Base-by-base conservation (phyloP, 768 basidiomycete genomes). In the Leccinellum luteum region DNA sequence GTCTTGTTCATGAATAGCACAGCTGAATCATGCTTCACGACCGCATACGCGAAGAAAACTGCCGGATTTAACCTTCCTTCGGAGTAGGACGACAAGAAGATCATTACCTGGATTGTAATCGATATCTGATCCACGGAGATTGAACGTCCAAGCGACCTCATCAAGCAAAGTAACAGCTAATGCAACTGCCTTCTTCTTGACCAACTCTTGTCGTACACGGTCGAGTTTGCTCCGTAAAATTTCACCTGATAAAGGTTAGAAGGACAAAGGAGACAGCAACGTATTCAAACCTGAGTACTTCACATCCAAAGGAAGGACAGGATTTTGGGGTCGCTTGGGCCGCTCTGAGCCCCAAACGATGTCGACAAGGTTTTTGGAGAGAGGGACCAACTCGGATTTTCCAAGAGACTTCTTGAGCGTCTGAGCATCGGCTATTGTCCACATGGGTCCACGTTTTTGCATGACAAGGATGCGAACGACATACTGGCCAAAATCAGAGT, bases 1-100 rank as follows among this genome's bases (percentile, higher is more conserved):
- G 66, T 62, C 21, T 74, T 66, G 52, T 94, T 76, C 54, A 93
- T 75, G 73, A 94, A 98, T 3, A 98, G 75, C 6, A 79, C 73
- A 9, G 84, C 84, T 4, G 62, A 52, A 77, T 77, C 57, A 51
- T 74, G 60, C 79, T 85, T 89, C 35, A 98, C 77, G 31, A 94
- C 80, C 2, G 94, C 90, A 69, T 95, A 97, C 0, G 92, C 85
- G 67, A 97, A 98, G 79, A 97, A 96, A 17, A 97, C 92, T 88
- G 65, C 15, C 41, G 10, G 8, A 4, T 17, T 59, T 47, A 60
- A 60, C 2, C 6, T 7, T 21, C 23, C n/a, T 21, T 48, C 34
- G 35, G 3, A 4, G 31, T 3, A 27, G 30, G 6, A 28, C 43
- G n/a, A 34, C 5, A 2, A 17, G 9, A 10, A 47, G 31, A 35